Evolutionary conservation across 495 filamentous ascomycete genomes (phyloP).

Genomic region (Penicillium coffeae): DNA sequence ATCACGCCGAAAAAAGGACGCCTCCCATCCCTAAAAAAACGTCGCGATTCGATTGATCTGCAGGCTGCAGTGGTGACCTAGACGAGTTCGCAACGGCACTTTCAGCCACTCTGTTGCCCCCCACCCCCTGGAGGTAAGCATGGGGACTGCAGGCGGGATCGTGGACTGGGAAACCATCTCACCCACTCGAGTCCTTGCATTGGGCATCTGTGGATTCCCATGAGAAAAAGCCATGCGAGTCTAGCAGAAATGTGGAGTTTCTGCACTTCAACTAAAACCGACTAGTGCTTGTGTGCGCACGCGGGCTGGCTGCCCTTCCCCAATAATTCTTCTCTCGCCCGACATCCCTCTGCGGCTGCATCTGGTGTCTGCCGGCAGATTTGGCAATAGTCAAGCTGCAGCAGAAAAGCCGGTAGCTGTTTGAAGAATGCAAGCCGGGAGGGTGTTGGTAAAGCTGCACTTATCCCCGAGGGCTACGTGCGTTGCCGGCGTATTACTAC

Average conservation of each 20-base stretch:
- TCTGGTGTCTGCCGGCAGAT: neutral
- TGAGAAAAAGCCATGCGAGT: slow-evolving; percentile 4
- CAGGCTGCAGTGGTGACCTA: neutral
- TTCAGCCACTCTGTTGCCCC: neutral
- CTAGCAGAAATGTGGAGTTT: slow-evolving; percentile 19
- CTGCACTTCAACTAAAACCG: slow-evolving; percentile 5
- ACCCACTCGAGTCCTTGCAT: neutral
- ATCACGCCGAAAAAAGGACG: too few species aligned
- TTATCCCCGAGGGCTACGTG: too few species aligned
- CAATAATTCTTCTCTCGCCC: neutral
- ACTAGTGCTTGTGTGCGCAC: neutral
- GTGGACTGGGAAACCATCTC: neutral
- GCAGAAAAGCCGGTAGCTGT: neutral
- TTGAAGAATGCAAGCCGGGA: neutral
- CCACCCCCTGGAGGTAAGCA: neutral
- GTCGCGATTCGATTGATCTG: neutral
- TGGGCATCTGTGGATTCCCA: slow-evolving; percentile 2
- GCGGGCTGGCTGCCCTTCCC: neutral
- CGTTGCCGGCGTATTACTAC: neutral
- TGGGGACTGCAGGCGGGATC: neutral
- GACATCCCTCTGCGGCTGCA: neutral
- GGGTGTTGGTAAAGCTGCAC: too few species aligned
- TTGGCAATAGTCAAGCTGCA: neutral
- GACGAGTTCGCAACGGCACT: neutral
- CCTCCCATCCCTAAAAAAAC: neutral